Percentiles rank a stretch among this genome's conserved stretches.
phyloP scores from a whole-genome alignment of 139 green algal species.

The Edaphochlamys debaryana region DNA sequence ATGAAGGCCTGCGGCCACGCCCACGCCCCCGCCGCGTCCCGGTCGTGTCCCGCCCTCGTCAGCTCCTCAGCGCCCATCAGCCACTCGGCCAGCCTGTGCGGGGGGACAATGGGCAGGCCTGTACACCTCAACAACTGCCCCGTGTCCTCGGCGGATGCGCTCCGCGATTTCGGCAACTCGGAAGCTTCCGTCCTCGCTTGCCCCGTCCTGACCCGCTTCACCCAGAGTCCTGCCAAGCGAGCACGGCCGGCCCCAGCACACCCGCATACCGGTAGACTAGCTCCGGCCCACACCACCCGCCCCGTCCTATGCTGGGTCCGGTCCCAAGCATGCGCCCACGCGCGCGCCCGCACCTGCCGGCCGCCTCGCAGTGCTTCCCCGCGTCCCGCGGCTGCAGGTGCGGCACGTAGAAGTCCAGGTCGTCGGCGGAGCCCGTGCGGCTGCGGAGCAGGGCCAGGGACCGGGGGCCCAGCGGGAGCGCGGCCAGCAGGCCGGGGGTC shows the following conservation, averaged over 20 bases:
- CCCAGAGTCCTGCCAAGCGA: too few relatives aligned
- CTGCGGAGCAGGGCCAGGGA: conserved; percentile 13
- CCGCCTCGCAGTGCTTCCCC: background rate
- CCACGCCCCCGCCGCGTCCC: conserved; percentile 1
- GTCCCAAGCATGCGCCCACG: background rate
- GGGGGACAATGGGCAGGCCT: background rate
- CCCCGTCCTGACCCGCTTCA: too few relatives aligned
- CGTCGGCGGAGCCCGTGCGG: conserved; percentile 34
- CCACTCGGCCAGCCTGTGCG: conserved; percentile 34
- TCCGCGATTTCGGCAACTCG: background rate
- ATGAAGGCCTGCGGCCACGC: background rate
- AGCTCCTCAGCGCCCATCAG: conserved; percentile 33
- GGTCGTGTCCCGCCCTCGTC: conserved; percentile 14
- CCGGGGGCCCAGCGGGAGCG: conserved; percentile 29
- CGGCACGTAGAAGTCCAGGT: conserved; percentile 35
- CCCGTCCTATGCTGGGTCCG: background rate
- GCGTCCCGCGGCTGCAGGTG: conserved; percentile 4
- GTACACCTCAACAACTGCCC: background rate
- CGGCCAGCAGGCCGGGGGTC: background rate
- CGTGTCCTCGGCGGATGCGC: background rate
- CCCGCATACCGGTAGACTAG: background rate
- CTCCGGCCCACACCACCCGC: background rate
- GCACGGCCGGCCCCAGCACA: background rate
- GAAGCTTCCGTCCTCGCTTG: too few relatives aligned
- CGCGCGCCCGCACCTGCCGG: background rate